phyloP scores from a whole-genome alignment of 1,284 basidiomycete species.

The Ganoderma sinense region DNA sequence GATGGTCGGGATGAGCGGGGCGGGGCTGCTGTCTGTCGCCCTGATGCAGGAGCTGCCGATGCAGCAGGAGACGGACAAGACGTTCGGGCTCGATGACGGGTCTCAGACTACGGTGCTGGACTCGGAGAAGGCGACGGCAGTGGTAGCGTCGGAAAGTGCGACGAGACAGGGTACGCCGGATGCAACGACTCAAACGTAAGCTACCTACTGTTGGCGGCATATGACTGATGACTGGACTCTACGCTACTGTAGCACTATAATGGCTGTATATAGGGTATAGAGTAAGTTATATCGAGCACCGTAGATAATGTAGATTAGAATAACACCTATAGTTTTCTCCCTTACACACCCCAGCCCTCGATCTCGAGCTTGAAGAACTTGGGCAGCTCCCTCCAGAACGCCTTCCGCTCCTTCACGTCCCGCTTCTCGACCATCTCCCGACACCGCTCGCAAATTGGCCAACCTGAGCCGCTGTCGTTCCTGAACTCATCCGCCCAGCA shows the following conservation, averaged over 20 bases:
- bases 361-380: conserved; percentile 3
- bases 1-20: conserved; percentile 34
- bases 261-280: background rate
- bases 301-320: background rate
- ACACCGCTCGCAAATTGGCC: conserved; percentile 12
- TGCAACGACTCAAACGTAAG: background rate
- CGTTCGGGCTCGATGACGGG: conserved; percentile 5
- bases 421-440: conserved; percentile 9
- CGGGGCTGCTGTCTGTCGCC: conserved; percentile 29
- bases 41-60: conserved; percentile 25
- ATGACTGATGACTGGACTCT: background rate
- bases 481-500: conserved; percentile 7
- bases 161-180: background rate
- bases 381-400: conserved; percentile 9
- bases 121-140: background rate
- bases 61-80: conserved; percentile 23
- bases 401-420: conserved; percentile 6
- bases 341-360: conserved; percentile 7
- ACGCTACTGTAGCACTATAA: background rate
- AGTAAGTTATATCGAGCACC: background rate
- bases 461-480: background rate
- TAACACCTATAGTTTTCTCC: no score
- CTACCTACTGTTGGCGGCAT: no score
- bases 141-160: background rate
- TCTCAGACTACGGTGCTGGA: background rate